phyloP scores from a whole-genome alignment of 176 grass and related monocot genomes.

The Oryza nivara region DNA sequence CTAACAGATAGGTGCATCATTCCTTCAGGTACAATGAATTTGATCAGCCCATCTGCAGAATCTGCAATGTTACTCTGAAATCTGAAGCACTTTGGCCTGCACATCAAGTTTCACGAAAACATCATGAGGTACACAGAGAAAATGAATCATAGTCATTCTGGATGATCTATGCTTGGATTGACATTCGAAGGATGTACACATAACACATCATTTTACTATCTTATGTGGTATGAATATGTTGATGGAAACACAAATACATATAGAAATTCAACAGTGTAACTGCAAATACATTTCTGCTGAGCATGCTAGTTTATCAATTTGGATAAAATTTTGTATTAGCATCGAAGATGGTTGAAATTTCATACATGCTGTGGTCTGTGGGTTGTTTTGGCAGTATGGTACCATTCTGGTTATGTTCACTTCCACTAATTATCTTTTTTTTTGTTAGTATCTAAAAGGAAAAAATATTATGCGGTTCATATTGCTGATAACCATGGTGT shows the following conservation, averaged over 20 bases:
- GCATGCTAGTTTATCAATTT: neutral
- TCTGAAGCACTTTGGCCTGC: conserved; percentile 96
- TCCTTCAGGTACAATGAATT: conserved; percentile 87
- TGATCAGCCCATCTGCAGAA: conserved; percentile 85
- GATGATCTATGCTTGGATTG: neutral
- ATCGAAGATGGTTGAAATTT: neutral
- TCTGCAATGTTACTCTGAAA: conserved; percentile 88
- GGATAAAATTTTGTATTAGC: neutral
- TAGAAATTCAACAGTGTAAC: neutral
- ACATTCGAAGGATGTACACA: neutral
- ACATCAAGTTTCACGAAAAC: conserved; percentile 89
- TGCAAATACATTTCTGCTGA: neutral
- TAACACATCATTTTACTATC: neutral
- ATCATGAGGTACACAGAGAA: conserved; percentile 73
- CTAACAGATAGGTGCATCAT: neutral
- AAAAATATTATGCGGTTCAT: neutral
- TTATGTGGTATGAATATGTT: neutral
- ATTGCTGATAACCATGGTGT: conserved; percentile 14
- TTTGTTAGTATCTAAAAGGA: neutral
- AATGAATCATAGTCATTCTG: neutral
- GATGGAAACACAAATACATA: neutral
- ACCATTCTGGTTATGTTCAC: neutral
- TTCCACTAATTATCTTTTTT: conserved; percentile 6
- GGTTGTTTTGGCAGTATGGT: neutral
- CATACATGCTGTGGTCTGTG: neutral